Evolutionary conservation across 108 stramenopile genomes (phyloP), one percentile per base, ranked within the genome.

Genomic region (Conticribra guillardii): DNA sequence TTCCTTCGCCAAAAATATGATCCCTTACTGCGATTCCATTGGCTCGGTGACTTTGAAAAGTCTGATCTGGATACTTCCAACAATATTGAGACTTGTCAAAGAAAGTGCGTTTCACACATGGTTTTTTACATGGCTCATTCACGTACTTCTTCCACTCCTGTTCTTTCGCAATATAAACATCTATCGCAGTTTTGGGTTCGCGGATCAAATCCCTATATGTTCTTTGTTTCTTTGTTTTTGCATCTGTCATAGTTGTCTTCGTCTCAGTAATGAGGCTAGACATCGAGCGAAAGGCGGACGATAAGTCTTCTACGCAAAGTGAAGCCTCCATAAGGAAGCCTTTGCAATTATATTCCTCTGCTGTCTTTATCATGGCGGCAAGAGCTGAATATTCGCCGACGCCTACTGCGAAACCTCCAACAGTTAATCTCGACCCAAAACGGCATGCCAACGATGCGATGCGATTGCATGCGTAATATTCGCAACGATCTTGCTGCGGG

Each of bases 401-500:
- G 9, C 74, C 70, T 3, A 71, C 70, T 15, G 79, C 73, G 51
- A 84, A 71, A 18, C 70, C 80, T 50, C 82, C 71, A 4, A 84
- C 68, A 16, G 82, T 58, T 1, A 84, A 76, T 29, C 82, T 81
- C n/a, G 79, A 80, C 0, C 80, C 80, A 27, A 84, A 80, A n/a
- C 34, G 30, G 21, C 57, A 28, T 5, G 83, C 83, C 27, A 84
- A 58, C 19, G 69, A n/a, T 1, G 66, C 73, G 60, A 84, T 74
- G 22, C 68, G 46, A 9, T 56, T 80, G 19, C 69, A 23, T 24
- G 78, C 69, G 18, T 5, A 68, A 23, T 61, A 67, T 37, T 52
- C 23, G 8, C 32, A 47, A 24, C 22, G 33, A 2, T 45, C 60
- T 26, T 46, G 31, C 32, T n/a, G 3, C 17, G 34, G 37, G 30